Base-by-base conservation (phyloP, 2,329 filamentous ascomycete genomes). In the Chaetomiaceae sp. region DNA sequence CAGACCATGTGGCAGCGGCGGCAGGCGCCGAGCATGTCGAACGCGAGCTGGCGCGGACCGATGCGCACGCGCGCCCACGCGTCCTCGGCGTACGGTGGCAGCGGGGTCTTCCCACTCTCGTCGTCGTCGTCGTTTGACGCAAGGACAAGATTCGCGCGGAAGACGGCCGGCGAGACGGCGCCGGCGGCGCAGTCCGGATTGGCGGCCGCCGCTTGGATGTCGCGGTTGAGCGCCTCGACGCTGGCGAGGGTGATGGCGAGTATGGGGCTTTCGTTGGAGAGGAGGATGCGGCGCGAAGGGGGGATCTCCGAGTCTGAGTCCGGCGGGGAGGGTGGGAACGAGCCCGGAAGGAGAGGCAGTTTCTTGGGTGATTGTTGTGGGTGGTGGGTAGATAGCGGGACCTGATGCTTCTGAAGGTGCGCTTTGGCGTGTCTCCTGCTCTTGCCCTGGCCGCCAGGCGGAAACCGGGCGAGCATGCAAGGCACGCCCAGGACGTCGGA, bases 1-100 rank as follows among this genome's bases (percentile, higher is more conserved):
- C 91, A 96, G 9, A 98, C 84, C 90, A 98, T 97, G 63, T 95
- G 89, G 58, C 93, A 98, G 49, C 93, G 74, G 50, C 88, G 79
- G 60, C 93, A 98, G 3, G 86, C 79, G 0, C 90, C 91, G 4
- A 97, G 68, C 58, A 94, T 79, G 51, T 84, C 73, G 57, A 88
- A 86, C 9, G 67, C 64, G 48, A 83, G 74, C 2, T 17, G 15
- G 26, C 36, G 15, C 14, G 64, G 56, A 2, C 84, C 86, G 47
- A 96, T 84, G 8, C 68, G 72, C 33, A 95, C 58, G 14, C 66
- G 72, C 11, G 69, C 71, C 91, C 91, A 97, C 6, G 69, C 64
- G 56, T 97, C 93, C 66, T 97, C 91, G 0, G 76, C 74, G 62
- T 93, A 97, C 0, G 56, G 88, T 63, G 14, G 58, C 73, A 38